A percentile compares a stretch with the other conserved stretches of the same genome.
Evolutionary conservation across 176 grass and related monocot genomes (phyloP).

Genomic region (Ananas comosus): DNA sequence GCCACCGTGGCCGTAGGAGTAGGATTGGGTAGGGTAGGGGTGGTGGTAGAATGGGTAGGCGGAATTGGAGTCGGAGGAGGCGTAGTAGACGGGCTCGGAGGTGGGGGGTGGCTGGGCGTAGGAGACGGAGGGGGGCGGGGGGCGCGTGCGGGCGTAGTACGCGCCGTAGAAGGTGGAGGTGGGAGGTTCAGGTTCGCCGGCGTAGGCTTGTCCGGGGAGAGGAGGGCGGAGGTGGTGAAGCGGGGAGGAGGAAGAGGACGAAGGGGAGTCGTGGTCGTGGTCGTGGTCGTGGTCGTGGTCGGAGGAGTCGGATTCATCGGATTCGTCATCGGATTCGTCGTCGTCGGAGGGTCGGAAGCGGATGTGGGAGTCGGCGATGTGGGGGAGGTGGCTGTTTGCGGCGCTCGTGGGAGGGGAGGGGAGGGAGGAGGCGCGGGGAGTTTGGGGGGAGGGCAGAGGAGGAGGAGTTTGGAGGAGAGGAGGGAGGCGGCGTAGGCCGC

Average conservation of each 20-base stretch:
- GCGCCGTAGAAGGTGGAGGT: neutral
- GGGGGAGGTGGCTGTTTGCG: conserved; percentile 14
- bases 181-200: neutral
- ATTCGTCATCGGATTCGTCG: neutral
- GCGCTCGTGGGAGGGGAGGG: conserved; percentile 17
- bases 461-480: conserved; percentile 17
- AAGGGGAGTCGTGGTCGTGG: neutral
- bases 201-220: too few relatives aligned
- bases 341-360: conserved; percentile 28
- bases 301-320: neutral
- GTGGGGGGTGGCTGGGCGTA: conserved; percentile 30
- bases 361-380: conserved; percentile 40
- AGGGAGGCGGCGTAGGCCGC: conserved; percentile 48
- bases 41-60: neutral
- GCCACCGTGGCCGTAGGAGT: conserved; percentile 21
- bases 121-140: conserved; percentile 44
- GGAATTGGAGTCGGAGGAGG: conserved; percentile 22
- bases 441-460: conserved; percentile 7
- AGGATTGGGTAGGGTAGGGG: conserved; percentile 7
- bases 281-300: conserved; percentile 1
- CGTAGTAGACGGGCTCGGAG: conserved; percentile 31
- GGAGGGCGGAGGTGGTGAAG: conserved; percentile 3
- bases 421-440: neutral
- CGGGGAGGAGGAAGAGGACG: conserved; percentile 14
- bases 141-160: conserved; percentile 62